Evolutionary conservation across 2,329 filamentous ascomycete species (phyloP), one percentile per base, ranked within the genome.

Genomic region (Phaeosphaeriaceae sp.): DNA sequence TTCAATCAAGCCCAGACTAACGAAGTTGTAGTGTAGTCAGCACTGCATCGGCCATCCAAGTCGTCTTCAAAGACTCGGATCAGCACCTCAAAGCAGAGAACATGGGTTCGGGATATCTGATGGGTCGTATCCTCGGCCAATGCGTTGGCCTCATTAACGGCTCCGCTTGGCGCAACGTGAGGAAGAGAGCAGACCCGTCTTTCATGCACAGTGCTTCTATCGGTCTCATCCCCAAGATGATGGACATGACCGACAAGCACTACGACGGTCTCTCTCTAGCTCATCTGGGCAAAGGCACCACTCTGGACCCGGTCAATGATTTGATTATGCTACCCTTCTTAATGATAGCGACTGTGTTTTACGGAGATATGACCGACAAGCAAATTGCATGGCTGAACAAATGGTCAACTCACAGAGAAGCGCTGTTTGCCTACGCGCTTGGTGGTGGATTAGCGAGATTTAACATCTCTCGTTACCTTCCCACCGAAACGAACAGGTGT

Each of bases 31-130:
- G 35, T 8, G 38, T 41, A 2, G 21, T 41, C 5, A 41, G 21
- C 7, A 11, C 9, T 34, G 21, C 38, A 2, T 8, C n/a, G 12
- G 21, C 21, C 23, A 41, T 78, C 0, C 45, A 73, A 50, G 42
- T 47, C 0, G 59, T 77, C 5, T 78, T 76, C 51, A 65, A 60
- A 35, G 77, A 80, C 50, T 80, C 77, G 0, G 66, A 78, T 44
- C 63, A 62, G 38, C 77, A 79, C 52, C 34, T 45, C 13, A 79
- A 80, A 52, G 76, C 75, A 1, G 29, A 42, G 1, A 70, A 73
- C 47, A 77, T 75, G 44, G 66, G 78, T 49, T 66, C 72, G 0
- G 77, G 77, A 1, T 77, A 58, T 18, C 38, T 74, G 1, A 54
- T 79, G 58, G 58, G 70, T 23, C 47, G 74, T 35, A 54, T 79